Evolutionary conservation across 192 early-diverging fungal species (phyloP).

Genomic region (Backusella westeae): DNA sequence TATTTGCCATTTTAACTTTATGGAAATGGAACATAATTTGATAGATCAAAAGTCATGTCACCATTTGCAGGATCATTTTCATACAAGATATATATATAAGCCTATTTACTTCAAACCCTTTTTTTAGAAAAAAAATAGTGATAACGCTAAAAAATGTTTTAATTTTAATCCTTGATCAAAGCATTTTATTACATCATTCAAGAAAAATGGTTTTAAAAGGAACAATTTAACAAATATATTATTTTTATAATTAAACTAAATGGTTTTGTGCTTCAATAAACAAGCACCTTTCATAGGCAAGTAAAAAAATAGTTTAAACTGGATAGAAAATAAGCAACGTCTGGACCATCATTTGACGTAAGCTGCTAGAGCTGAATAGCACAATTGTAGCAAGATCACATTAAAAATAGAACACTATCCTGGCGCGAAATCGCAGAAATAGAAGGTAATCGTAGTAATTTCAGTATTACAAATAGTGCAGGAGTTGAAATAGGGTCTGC

Average conservation of each 20-base stretch:
- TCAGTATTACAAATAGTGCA: conserved; percentile 4
- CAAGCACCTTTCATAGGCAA: not conserved
- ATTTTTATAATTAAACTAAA: conserved; percentile 6
- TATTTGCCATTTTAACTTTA: not conserved
- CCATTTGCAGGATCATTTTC: not conserved
- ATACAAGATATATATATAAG: not conserved
- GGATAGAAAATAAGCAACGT: not conserved
- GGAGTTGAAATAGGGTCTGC: conserved; percentile 1
- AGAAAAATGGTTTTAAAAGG: conserved; percentile 5
- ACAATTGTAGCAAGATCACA: not conserved
- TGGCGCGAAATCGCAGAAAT: conserved; percentile 7
- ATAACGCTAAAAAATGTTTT: not conserved
- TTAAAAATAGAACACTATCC: conserved; percentile 8
- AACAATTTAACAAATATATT: not conserved
- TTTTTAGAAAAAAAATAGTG: not conserved
- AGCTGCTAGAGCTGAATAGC: not conserved
- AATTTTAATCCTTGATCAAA: not conserved
- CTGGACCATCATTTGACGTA: not conserved
- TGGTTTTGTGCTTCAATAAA: not conserved
- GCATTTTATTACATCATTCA: not conserved
- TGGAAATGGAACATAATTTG: not conserved
- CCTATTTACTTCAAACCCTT: not conserved
- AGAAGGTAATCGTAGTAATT: not conserved
- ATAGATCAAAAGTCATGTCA: not conserved
- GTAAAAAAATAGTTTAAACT: conserved; percentile 2